Evolutionary conservation across 2,329 filamentous ascomycete species (phyloP).

Genomic region (Cladosporium phlei): DNA sequence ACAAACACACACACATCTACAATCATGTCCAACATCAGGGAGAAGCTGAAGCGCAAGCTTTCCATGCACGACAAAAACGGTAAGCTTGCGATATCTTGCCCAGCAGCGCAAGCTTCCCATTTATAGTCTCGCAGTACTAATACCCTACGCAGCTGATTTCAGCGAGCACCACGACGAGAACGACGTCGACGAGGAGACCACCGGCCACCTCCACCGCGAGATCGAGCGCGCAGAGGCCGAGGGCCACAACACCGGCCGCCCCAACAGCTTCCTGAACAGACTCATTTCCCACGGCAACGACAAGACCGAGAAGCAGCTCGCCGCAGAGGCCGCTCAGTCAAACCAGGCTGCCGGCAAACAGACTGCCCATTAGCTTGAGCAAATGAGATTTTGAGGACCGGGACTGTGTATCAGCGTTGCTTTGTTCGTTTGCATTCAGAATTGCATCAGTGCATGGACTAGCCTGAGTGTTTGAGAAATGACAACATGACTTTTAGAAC

Average conservation of each 20-base stretch:
- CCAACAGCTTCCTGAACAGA: constrained; percentile 34
- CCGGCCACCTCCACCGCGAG: constrained; percentile 33
- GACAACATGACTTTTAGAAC: constrained; percentile 7
- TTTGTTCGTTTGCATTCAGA: neutral
- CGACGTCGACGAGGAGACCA: constrained; percentile 35
- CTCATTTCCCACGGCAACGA: constrained; percentile 37
- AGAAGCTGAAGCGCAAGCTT: constrained; percentile 35
- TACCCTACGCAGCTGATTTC: constrained; percentile 23
- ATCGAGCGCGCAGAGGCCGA: constrained; percentile 32
- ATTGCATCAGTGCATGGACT: constrained; percentile 1
- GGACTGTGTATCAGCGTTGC: constrained; percentile 8
- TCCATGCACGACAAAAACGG: constrained; percentile 35
- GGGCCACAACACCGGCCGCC: constrained; percentile 30
- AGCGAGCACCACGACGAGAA: constrained; percentile 29
- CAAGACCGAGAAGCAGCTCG: constrained; percentile 36
- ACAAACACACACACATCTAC: neutral
- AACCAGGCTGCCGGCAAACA: neutral
- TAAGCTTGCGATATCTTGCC: constrained; percentile 13
- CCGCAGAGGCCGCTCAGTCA: constrained; percentile 16
- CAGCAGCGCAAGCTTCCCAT: neutral
- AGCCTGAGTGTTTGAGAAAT: constrained; percentile 6
- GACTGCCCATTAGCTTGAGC: neutral
- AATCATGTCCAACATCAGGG: constrained; percentile 31
- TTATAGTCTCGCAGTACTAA: neutral
- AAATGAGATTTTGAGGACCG: neutral